phyloP scores from a whole-genome alignment of 805 yeast genomes.

The Sungouiella thailandica region DNA sequence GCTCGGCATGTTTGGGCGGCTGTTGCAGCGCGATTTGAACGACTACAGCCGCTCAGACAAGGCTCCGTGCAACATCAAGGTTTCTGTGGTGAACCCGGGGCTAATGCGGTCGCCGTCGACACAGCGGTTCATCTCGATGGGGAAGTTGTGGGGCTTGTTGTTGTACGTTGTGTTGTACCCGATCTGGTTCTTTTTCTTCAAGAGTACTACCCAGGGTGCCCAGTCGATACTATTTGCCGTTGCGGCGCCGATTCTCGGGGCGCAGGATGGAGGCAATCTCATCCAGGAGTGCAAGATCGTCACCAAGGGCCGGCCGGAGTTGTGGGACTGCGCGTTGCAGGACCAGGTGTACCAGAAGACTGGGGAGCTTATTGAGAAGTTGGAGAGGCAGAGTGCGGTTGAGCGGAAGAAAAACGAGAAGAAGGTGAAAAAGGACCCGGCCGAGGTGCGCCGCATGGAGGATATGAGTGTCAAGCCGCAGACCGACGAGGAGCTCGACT shows the following conservation, averaged over 20 bases:
- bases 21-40: conserved; percentile 64
- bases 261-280: conserved; percentile 60
- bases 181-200: conserved; percentile 74
- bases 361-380: conserved; percentile 45
- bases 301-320: conserved; percentile 56
- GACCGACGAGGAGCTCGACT: conserved; percentile 31
- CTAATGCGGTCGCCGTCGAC: conserved; percentile 84
- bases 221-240: conserved; percentile 70
- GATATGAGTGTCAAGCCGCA: conserved; percentile 31
- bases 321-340: conserved; percentile 58
- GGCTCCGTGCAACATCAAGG: conserved; percentile 62
- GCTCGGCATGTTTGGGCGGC: conserved; percentile 69
- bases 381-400: conserved; percentile 71
- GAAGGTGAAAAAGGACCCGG: conserved; percentile 16
- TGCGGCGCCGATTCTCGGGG: conserved; percentile 65
- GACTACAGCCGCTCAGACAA: conserved; percentile 63
- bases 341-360: conserved; percentile 57
- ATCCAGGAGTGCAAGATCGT: conserved; percentile 67
- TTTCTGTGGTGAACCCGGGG: conserved; percentile 86
- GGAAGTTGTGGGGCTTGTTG: conserved; percentile 59
- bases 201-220: conserved; percentile 72
- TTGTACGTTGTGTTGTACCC: conserved; percentile 69
- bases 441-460: conserved; percentile 16
- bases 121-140: conserved; percentile 72
- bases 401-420: conserved; percentile 46